Conservation (phyloP, 495 filamentous ascomycete genomes). For the Trichoderma erinaceum region DNA sequence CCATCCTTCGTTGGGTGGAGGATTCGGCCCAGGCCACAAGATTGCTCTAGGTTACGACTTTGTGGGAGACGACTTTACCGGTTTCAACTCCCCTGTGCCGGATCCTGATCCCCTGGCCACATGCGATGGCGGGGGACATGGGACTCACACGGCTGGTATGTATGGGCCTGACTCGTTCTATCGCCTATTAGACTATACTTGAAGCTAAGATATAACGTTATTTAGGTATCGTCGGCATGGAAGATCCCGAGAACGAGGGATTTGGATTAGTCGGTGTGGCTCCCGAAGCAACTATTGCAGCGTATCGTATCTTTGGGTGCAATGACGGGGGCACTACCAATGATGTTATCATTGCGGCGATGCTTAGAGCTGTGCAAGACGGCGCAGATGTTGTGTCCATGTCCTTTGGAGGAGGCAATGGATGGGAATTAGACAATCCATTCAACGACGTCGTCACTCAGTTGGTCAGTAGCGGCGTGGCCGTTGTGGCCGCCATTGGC, state of each 20-base stretch:
- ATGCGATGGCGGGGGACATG: slow-evolving; percentile 35
- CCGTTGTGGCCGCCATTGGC: slow-evolving; percentile 24
- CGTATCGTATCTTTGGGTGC: slow-evolving; percentile 37
- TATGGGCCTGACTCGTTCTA: not conserved
- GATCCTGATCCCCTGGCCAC: slow-evolving; percentile 22
- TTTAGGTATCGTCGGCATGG: not conserved
- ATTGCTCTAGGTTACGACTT: slow-evolving; percentile 36
- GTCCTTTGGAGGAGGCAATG: slow-evolving; percentile 23
- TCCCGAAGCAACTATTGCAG: slow-evolving; percentile 39
- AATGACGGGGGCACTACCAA: slow-evolving; percentile 21
- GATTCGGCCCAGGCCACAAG: slow-evolving; percentile 39
- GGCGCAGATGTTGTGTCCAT: slow-evolving; percentile 41
- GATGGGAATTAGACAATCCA: slow-evolving; percentile 21
- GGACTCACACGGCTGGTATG: slow-evolving; percentile 36
- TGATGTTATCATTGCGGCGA: slow-evolving; percentile 35
- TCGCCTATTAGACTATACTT: not conserved
- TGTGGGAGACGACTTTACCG: slow-evolving; percentile 26
- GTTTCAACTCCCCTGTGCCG: slow-evolving; percentile 8
- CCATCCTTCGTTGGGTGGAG: slow-evolving; percentile 44
- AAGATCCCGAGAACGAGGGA: slow-evolving; percentile 24
- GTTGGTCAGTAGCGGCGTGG: slow-evolving; percentile 23
- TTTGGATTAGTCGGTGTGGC: slow-evolving; percentile 39
- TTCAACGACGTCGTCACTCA: slow-evolving; percentile 19
- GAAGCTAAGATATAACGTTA: not conserved
- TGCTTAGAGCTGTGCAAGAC: slow-evolving; percentile 36